A percentile compares a stretch with the other conserved stretches of the same genome.
phyloP scores from a whole-genome alignment of 176 grass and related monocot species.

The Oryza meyeriana region DNA sequence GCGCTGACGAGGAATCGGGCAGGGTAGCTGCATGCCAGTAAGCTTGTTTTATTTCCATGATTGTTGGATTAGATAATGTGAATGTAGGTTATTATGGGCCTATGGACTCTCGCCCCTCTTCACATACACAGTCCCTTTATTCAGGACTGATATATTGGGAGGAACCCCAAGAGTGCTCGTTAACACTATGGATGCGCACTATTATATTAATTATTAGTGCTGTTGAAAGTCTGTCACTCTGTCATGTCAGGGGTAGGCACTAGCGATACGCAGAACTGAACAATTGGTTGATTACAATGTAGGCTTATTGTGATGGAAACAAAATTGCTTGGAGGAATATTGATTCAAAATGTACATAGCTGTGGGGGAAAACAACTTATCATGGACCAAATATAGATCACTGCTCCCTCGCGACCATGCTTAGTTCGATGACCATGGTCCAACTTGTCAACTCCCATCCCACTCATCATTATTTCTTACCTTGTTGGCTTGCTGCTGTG shows the following conservation, averaged over 20 bases:
- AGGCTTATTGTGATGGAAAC: neutral
- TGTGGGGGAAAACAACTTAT: neutral
- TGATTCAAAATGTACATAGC: conserved; percentile 3
- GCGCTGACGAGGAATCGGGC: neutral
- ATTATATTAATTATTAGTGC: neutral
- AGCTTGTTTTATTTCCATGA: neutral
- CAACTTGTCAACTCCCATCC: conserved; percentile 1
- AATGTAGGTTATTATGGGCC: neutral
- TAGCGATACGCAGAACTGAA: neutral
- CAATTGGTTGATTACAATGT: neutral
- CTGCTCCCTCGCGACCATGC: neutral
- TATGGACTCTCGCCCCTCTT: neutral
- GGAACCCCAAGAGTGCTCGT: neutral
- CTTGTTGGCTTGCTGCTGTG: neutral
- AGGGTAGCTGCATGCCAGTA: neutral
- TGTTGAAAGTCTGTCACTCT: neutral
- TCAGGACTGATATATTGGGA: neutral
- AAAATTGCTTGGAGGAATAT: neutral
- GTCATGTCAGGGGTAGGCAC: neutral
- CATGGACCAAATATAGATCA: neutral
- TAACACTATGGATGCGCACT: neutral
- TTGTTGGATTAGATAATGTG: neutral
- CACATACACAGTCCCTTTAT: neutral
- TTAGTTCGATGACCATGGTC: neutral
- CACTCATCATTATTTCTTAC: neutral